These are phyloP conservation scores for Medicago truncatula DNA, from an alignment of 306 rosid species.

Conservation along the genomic window MtrunA17r5.0-ANR NC_053044.1:52070501-52071000, in stretches of 20 bases:
- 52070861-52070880: neutral
- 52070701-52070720: conserved; percentile 74
- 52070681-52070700: conserved; percentile 73
- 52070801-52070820: conserved; percentile 32
- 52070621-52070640: conserved; percentile 86
- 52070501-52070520: neutral
- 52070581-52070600: conserved; percentile 86
- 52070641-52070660: conserved; percentile 73
- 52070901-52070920: conserved; percentile 66
- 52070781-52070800: conserved; percentile 67
- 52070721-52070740: conserved; percentile 80
- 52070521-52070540: no score
- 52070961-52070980: conserved; percentile 69
- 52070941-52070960: conserved; percentile 67
- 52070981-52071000: conserved; percentile 64
- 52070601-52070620: conserved; percentile 56
- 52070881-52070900: conserved; percentile 67
- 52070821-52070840: neutral
- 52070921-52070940: conserved; percentile 65
- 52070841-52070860: conserved; percentile 2
- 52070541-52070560: neutral
- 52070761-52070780: conserved; percentile 61
- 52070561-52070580: conserved; percentile 73
- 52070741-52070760: conserved; percentile 74
- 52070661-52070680: conserved; percentile 79